Conservation (phyloP, 1,139 yeast species). For the Lizanozyma gosingica region DNA sequence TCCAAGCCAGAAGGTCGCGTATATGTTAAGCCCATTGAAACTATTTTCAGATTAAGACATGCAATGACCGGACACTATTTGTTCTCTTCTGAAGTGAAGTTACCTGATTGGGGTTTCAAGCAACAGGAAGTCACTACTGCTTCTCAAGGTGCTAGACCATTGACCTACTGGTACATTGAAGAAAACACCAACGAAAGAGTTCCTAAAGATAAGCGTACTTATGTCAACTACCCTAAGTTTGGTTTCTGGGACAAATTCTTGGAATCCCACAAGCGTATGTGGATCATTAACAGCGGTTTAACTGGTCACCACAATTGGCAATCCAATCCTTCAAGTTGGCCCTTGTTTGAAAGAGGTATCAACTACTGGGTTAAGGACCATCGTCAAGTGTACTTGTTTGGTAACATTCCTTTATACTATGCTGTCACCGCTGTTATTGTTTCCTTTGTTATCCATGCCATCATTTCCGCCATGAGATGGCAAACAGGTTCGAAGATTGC, state of each 20-base stretch:
- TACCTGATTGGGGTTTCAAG: conserved; percentile 94
- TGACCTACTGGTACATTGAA: conserved; percentile 86
- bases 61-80: conserved; percentile 85
- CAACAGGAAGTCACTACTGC: conserved; percentile 98
- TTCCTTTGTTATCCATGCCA: conserved; percentile 45
- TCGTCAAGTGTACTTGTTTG: conserved; percentile 76
- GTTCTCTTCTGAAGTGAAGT: conserved; percentile 76
- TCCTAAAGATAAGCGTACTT: conserved; percentile 15
- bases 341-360: conserved; percentile 80
- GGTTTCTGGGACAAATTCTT: conserved; percentile 60
- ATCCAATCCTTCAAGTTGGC: conserved; percentile 87
- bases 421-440: conserved; percentile 52
- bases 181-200: conserved; percentile 45
- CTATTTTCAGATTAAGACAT: conserved; percentile 81
- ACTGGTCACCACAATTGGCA: conserved; percentile 84
- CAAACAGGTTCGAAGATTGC: conserved; percentile 52
- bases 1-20: conserved; percentile 38
- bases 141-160: conserved; percentile 62
- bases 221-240: conserved; percentile 51
- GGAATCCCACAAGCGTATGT: conserved; percentile 83
- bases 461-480: conserved; percentile 60
- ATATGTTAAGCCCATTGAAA: conserved; percentile 62
- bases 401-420: conserved; percentile 93
- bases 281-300: conserved; percentile 80
- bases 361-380: conserved; percentile 83